A percentile compares a stretch with the other conserved stretches of the same genome.
phyloP scores from a whole-genome alignment of 352 stramenopile genomes.

The Globisporangium orthogonon region DNA sequence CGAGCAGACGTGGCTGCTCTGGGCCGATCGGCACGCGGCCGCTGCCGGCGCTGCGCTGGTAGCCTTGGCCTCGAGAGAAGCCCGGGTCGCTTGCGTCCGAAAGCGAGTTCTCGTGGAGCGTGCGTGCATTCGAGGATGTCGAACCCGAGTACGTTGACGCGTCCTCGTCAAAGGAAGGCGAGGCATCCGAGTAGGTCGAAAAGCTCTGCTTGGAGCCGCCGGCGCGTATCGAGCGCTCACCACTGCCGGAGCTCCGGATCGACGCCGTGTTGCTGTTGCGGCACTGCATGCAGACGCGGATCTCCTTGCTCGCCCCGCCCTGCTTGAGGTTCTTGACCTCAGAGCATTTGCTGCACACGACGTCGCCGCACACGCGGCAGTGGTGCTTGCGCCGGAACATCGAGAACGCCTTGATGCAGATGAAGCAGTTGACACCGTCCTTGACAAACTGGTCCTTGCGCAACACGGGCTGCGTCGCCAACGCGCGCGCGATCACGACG shows the following conservation, averaged over 20 bases:
- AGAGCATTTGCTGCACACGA: constrained; percentile 81
- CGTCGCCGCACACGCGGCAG: constrained; percentile 77
- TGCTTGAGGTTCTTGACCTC: constrained; percentile 74
- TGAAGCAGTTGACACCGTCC: constrained; percentile 61
- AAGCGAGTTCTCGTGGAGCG: constrained; percentile 29
- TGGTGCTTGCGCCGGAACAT: constrained; percentile 82
- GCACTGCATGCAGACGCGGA: constrained; percentile 74
- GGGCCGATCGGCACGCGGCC: constrained; percentile 9
- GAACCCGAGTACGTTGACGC: constrained; percentile 17
- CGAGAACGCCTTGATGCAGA: constrained; percentile 70
- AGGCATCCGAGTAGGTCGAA: constrained; percentile 33
- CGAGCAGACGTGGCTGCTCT: constrained; percentile 15
- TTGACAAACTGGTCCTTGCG: constrained; percentile 77
- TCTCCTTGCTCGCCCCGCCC: constrained; percentile 53
- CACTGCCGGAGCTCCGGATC: constrained; percentile 42
- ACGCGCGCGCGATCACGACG: constrained; percentile 53
- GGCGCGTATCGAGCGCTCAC: constrained; percentile 17
- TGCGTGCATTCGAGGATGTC: constrained; percentile 26
- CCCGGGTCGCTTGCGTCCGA: constrained; percentile 56
- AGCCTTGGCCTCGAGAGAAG: constrained; percentile 28
- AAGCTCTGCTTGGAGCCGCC: constrained; percentile 42
- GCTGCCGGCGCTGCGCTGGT: constrained; percentile 21
- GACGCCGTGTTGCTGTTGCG: constrained; percentile 46
- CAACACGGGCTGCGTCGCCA: constrained; percentile 54
- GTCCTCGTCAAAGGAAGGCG: constrained; percentile 46